Evolutionary conservation across 305 asterid genomes (phyloP).

Genomic region (Fraxinus angustifolia): DNA sequence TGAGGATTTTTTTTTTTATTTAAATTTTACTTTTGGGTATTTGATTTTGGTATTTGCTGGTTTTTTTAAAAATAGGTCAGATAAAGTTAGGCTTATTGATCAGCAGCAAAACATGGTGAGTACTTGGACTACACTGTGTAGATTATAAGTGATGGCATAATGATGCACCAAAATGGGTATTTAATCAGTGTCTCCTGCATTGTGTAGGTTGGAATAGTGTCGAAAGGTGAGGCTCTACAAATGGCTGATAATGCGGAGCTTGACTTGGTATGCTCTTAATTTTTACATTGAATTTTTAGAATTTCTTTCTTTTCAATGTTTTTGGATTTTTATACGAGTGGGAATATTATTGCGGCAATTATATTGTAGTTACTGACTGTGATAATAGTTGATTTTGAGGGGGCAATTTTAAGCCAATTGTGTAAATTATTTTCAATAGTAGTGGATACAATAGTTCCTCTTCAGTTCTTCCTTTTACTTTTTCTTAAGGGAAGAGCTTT

Average conservation of each 20-base stretch:
- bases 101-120: slow-evolving; percentile 88
- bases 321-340: neutral
- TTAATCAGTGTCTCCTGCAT: slow-evolving; percentile 20
- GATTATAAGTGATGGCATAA: neutral
- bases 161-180: slow-evolving; percentile 9
- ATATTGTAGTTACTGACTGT: neutral
- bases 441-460: neutral
- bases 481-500: neutral
- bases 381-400: neutral
- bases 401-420: neutral
- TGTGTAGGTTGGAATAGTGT: slow-evolving; percentile 72
- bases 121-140: neutral
- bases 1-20: slow-evolving; percentile 1
- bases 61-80: slow-evolving; percentile 54
- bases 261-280: slow-evolving; percentile 69
- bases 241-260: slow-evolving; percentile 90
- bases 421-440: neutral
- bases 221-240: slow-evolving; percentile 72
- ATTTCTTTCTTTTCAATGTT: neutral
- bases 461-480: neutral
- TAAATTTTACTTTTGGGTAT: neutral
- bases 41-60: slow-evolving; percentile 26
- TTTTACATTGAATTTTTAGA: neutral
- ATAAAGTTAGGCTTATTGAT: slow-evolving; percentile 81
- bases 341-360: neutral